A percentile compares a stretch with the other conserved stretches of the same genome.
phyloP scores from a whole-genome alignment of 148 eudicot species.

The Fagopyrum homotropicum region DNA sequence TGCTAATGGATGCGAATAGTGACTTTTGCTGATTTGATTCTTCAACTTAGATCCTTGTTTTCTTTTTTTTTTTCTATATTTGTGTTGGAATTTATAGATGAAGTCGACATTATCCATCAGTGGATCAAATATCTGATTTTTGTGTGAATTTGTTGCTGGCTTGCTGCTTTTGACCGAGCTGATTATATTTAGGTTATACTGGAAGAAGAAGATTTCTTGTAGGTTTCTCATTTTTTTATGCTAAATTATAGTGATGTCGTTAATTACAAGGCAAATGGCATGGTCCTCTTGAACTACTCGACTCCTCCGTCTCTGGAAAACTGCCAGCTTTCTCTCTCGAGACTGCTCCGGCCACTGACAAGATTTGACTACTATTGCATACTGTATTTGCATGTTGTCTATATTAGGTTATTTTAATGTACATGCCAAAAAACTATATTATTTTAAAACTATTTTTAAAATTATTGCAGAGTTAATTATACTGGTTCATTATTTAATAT shows the following conservation, averaged over 20 bases:
- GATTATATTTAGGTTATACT: background rate
- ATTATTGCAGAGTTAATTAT: too few species aligned
- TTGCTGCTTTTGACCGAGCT: background rate
- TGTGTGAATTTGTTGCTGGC: background rate
- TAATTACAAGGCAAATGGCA: constrained; percentile 6
- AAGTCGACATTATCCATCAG: background rate
- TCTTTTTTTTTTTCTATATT: background rate
- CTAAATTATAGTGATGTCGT: background rate
- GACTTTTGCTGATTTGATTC: too few species aligned
- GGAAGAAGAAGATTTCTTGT: background rate
- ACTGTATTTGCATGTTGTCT: background rate
- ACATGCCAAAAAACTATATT: too few species aligned
- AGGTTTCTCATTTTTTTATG: background rate
- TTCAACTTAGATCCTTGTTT: constrained; percentile 4
- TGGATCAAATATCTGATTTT: background rate
- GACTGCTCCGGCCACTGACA: constrained; percentile 3
- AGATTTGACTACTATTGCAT: background rate
- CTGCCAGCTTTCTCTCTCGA: constrained; percentile 2
- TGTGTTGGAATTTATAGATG: background rate
- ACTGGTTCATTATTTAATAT: background rate
- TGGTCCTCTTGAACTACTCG: background rate
- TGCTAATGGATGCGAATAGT: too few species aligned
- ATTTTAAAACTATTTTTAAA: too few species aligned
- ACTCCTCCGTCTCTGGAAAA: background rate
- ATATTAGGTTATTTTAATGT: background rate